phyloP scores from a whole-genome alignment of 345 rosid species.

The Noccaea bulbosa region DNA sequence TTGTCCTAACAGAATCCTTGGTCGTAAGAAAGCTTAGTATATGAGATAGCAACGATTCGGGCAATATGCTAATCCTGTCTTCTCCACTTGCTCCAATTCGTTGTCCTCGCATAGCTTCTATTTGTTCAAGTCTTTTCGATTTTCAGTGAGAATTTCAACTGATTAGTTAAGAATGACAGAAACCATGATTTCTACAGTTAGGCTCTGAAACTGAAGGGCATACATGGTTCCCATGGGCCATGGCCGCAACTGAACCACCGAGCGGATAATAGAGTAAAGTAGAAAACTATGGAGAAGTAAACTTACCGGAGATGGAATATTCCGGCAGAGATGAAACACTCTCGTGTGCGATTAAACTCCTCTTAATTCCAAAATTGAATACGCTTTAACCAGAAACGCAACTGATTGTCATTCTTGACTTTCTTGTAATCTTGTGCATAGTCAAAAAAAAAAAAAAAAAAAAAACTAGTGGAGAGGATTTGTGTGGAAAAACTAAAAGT shows the following conservation, averaged over 20 bases:
- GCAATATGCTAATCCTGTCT: constrained; percentile 31
- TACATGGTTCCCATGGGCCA: not conserved
- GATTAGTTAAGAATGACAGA: not conserved
- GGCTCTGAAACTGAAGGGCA: not conserved
- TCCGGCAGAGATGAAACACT: constrained; percentile 11
- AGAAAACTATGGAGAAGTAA: not conserved
- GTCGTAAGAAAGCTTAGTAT: constrained; percentile 28
- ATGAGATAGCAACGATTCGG: constrained; percentile 23
- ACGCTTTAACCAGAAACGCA: too few relatives aligned
- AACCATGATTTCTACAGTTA: not conserved
- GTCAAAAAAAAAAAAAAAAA: too few relatives aligned
- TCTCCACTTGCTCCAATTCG: constrained; percentile 11
- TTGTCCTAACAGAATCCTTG: constrained; percentile 14
- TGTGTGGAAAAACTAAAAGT: too few relatives aligned
- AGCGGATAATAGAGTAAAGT: not conserved
- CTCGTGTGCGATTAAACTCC: not conserved
- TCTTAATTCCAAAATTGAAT: too few relatives aligned
- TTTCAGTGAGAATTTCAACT: not conserved
- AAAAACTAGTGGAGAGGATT: too few relatives aligned
- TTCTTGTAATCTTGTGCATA: too few relatives aligned
- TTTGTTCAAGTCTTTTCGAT: not conserved
- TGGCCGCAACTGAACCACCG: not conserved
- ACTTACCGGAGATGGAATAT: constrained; percentile 23
- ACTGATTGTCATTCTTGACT: too few relatives aligned
- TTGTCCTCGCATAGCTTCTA: constrained; percentile 20